These are phyloP conservation scores for Fusarium camptoceras DNA, from an alignment of 2,329 filamentous ascomycete genomes.

Conservation along the genomic window DNA sequence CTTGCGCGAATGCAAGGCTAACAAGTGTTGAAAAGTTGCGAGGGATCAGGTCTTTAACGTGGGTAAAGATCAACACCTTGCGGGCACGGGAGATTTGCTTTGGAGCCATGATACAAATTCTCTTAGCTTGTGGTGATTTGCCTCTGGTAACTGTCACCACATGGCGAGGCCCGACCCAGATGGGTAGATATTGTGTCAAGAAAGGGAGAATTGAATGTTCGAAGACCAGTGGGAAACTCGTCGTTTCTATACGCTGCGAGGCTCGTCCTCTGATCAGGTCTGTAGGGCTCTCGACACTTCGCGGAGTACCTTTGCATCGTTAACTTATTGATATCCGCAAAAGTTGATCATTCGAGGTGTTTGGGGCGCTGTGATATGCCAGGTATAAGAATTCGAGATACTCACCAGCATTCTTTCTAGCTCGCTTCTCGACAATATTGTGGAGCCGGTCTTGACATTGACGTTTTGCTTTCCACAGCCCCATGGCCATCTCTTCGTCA, in stretches of 20 bases:
- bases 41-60: constrained; percentile 57
- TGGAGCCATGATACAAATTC: constrained; percentile 57
- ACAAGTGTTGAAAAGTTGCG: constrained; percentile 47
- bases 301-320: constrained; percentile 42
- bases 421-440: constrained; percentile 51
- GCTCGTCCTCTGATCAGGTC: constrained; percentile 45
- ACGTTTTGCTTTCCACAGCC: constrained; percentile 47
- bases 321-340: constrained; percentile 1
- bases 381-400: background rate
- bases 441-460: constrained; percentile 53
- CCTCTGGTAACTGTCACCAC: constrained; percentile 55
- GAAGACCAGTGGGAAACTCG: constrained; percentile 56
- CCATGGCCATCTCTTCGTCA: constrained; percentile 5
- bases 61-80: constrained; percentile 54
- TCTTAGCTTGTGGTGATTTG: constrained; percentile 50
- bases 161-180: constrained; percentile 56
- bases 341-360: background rate
- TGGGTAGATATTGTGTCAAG: constrained; percentile 55
- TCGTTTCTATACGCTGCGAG: constrained; percentile 49
- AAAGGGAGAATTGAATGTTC: constrained; percentile 60
- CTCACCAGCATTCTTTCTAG: constrained; percentile 47
- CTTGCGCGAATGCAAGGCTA: constrained; percentile 55
- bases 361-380: background rate
- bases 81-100: constrained; percentile 51
- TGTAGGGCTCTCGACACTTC: constrained; percentile 50